Percentiles rank a stretch among this genome's conserved stretches.
Evolutionary conservation across 116 monocot genomes (phyloP).

Genomic region (Papilionanthe hybrid): DNA sequence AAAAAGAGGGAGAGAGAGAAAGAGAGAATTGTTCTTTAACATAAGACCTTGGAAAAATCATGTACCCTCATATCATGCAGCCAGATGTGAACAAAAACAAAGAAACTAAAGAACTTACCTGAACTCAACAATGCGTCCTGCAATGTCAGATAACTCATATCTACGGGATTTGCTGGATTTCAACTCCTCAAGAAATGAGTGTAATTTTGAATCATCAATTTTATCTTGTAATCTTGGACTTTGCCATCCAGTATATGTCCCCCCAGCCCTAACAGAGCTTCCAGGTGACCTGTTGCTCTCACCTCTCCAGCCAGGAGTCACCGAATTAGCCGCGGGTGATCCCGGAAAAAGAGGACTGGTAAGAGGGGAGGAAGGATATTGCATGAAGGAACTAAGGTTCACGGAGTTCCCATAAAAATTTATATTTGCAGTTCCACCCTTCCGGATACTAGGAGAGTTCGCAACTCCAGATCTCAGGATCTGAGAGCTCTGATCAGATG

Average conservation of each 20-base stretch:
- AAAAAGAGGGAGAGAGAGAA: background rate
- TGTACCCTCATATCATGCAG: background rate
- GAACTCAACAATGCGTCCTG: conserved; percentile 81
- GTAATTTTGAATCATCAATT: conserved; percentile 44
- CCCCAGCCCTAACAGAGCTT: conserved; percentile 28
- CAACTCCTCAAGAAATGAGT: conserved; percentile 79
- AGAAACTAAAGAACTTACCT: conserved; percentile 49
- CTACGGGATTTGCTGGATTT: conserved; percentile 61
- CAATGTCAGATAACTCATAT: conserved; percentile 79
- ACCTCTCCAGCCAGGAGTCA: conserved; percentile 38
- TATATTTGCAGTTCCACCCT: conserved; percentile 31
- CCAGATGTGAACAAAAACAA: background rate
- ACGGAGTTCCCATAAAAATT: conserved; percentile 45
- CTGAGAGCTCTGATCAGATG: conserved; percentile 43
- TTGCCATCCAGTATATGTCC: conserved; percentile 51
- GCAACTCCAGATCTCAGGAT: conserved; percentile 27
- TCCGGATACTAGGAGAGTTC: conserved; percentile 27
- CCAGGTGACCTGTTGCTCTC: conserved; percentile 40
- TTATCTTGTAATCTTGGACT: conserved; percentile 51
- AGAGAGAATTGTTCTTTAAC: conserved; percentile 6
- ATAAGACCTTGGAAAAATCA: background rate
- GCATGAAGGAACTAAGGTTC: conserved; percentile 44
- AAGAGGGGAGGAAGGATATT: conserved; percentile 44
- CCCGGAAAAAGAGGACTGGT: conserved; percentile 38
- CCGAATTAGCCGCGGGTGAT: conserved; percentile 24